Evolutionary conservation across 768 basidiomycete genomes (phyloP).

Genomic region (Russula vinacea): DNA sequence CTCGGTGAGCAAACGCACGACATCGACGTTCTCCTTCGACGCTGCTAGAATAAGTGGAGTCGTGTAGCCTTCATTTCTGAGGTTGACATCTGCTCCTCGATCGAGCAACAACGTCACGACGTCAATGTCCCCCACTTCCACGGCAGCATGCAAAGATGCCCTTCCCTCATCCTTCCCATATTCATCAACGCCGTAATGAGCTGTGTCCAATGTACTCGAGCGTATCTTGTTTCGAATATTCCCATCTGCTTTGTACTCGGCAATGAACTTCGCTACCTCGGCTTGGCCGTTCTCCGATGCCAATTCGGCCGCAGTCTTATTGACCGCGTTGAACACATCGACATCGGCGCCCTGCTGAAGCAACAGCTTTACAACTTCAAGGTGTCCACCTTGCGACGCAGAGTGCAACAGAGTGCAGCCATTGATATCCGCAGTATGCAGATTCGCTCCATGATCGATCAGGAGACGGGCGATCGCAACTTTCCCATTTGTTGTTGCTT

Average conservation of each 20-base stretch:
- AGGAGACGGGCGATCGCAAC: not conserved
- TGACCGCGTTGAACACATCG: not conserved
- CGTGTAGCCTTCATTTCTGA: not conserved
- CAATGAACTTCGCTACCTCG: not conserved
- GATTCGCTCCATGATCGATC: conserved; percentile 10
- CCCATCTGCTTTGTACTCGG: not conserved
- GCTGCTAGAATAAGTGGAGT: conserved; percentile 5
- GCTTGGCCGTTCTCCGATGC: not conserved
- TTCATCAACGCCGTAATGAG: not conserved
- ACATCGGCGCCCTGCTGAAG: not conserved
- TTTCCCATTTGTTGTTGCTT: conserved; percentile 1
- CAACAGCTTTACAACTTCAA: not conserved
- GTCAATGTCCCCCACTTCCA: not conserved
- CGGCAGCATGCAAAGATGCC: conserved; percentile 6
- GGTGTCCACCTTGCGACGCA: not conserved
- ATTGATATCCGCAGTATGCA: not conserved
- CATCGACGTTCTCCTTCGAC: not conserved
- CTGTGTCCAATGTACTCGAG: not conserved
- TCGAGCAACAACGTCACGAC: conserved; percentile 8
- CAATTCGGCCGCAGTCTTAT: not conserved
- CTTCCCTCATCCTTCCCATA: too few species aligned
- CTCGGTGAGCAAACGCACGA: conserved; percentile 1
- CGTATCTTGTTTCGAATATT: not conserved
- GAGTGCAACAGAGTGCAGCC: conserved; percentile 8
- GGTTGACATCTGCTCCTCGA: not conserved